These are phyloP conservation scores for Proliferodiscus dingleyae DNA, from an alignment of 2,329 filamentous ascomycete genomes.

Conservation along the genomic window DNA sequence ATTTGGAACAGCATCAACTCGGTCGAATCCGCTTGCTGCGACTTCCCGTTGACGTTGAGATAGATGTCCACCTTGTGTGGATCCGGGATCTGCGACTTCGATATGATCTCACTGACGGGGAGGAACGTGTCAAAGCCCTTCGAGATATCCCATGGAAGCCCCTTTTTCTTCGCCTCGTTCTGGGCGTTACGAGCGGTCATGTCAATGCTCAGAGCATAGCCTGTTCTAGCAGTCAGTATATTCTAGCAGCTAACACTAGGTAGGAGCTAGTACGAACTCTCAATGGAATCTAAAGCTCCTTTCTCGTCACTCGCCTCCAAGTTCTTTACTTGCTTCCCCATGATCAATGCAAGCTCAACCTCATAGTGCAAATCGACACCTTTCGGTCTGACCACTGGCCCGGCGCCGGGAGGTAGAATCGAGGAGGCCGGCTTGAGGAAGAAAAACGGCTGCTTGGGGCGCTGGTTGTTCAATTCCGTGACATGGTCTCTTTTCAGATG, in stretches of 20 bases:
- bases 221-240: slow-evolving; percentile 41
- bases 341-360: slow-evolving; percentile 85
- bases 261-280: slow-evolving; percentile 49
- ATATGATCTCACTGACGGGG: slow-evolving; percentile 76
- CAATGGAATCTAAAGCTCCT: slow-evolving; percentile 76
- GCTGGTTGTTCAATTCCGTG: slow-evolving; percentile 79
- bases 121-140: slow-evolving; percentile 99
- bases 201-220: slow-evolving; percentile 88
- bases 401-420: slow-evolving; percentile 65
- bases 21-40: slow-evolving; percentile 82
- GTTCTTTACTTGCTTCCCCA: slow-evolving; percentile 76
- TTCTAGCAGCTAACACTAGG: not conserved
- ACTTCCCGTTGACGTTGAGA: slow-evolving; percentile 74
- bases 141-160: slow-evolving; percentile 90
- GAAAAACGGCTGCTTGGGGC: slow-evolving; percentile 96
- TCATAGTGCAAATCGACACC: slow-evolving; percentile 48
- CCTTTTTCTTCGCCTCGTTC: slow-evolving; percentile 95
- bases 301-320: slow-evolving; percentile 68
- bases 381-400: slow-evolving; percentile 11
- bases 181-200: slow-evolving; percentile 96
- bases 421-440: slow-evolving; percentile 93
- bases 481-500: slow-evolving; percentile 70
- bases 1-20: slow-evolving; percentile 91
- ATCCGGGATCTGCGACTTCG: slow-evolving; percentile 74
- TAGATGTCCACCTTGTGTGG: slow-evolving; percentile 86